phyloP scores from a whole-genome alignment of 768 basidiomycete species.

The Boletales sp. region DNA sequence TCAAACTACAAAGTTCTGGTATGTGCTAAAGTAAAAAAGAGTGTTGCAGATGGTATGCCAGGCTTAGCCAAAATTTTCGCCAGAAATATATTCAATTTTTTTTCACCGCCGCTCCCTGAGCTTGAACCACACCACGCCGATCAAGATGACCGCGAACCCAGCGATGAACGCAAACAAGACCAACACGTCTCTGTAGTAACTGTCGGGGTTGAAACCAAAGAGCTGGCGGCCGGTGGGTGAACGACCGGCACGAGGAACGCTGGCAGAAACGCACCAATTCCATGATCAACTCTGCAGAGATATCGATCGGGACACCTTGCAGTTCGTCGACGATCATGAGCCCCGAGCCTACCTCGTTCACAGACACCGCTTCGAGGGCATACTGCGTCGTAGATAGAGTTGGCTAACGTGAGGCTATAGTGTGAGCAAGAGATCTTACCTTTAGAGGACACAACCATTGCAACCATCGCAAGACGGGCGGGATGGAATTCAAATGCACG shows the following conservation, averaged over 20 bases:
- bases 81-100: not conserved
- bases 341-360: constrained; percentile 91
- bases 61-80: too few relatives aligned
- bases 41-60: too few relatives aligned
- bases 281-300: constrained; percentile 87
- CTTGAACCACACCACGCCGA: constrained; percentile 71
- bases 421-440: constrained; percentile 11
- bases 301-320: constrained; percentile 75
- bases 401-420: not conserved
- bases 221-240: constrained; percentile 39
- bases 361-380: constrained; percentile 77
- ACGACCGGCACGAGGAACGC: too few relatives aligned
- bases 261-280: constrained; percentile 49
- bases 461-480: constrained; percentile 89
- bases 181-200: constrained; percentile 88
- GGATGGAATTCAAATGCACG: constrained; percentile 80
- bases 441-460: constrained; percentile 88
- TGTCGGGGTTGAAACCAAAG: constrained; percentile 79
- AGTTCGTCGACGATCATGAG: constrained; percentile 77
- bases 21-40: too few relatives aligned
- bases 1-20: too few relatives aligned
- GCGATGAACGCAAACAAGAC: constrained; percentile 84
- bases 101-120: constrained; percentile 70
- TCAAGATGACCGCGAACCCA: constrained; percentile 70
- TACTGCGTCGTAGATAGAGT: constrained; percentile 31